These are phyloP conservation scores for Penium margaritaceum DNA, from an alignment of 139 green algal genomes.

Conservation along the genomic window DNA sequence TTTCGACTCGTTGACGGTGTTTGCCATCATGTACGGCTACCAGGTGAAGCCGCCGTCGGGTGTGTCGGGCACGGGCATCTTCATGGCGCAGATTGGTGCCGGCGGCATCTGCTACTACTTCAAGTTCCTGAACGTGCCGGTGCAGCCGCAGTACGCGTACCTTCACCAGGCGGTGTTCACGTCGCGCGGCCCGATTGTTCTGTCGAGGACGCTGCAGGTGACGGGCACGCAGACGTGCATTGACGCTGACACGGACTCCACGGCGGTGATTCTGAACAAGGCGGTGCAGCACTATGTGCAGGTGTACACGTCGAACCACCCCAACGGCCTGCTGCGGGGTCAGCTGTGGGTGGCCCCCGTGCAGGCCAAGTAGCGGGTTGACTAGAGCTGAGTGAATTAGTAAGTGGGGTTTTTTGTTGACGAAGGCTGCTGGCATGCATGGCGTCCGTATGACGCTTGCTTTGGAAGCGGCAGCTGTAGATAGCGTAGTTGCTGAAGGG, in stretches of 20 bases:
- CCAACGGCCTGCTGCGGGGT: constrained; percentile 3
- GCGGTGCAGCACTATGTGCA: constrained; percentile 7
- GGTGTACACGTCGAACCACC: constrained; percentile 1
- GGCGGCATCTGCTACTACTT: constrained; percentile 11
- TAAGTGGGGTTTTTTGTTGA: too few species aligned
- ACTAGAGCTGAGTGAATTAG: too few species aligned
- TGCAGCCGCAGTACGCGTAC: constrained; percentile 2
- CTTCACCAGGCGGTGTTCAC: neutral
- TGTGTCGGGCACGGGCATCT: neutral
- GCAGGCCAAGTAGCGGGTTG: neutral
- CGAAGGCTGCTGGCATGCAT: too few species aligned
- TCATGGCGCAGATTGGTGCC: neutral
- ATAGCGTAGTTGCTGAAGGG: too few species aligned
- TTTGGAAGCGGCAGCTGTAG: too few species aligned
- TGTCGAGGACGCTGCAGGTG: neutral
- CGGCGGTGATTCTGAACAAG: neutral
- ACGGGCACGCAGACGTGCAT: neutral
- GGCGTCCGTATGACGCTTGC: too few species aligned
- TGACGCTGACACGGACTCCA: neutral
- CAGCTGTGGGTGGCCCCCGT: neutral
- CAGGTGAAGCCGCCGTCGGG: constrained; percentile 8
- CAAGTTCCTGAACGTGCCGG: constrained; percentile 4
- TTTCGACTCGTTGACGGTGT: constrained; percentile 5
- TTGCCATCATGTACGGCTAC: constrained; percentile 6
- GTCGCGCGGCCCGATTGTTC: neutral